phyloP scores from a whole-genome alignment of 164 flowering plant species.

The Magnolia officinalis region DNA sequence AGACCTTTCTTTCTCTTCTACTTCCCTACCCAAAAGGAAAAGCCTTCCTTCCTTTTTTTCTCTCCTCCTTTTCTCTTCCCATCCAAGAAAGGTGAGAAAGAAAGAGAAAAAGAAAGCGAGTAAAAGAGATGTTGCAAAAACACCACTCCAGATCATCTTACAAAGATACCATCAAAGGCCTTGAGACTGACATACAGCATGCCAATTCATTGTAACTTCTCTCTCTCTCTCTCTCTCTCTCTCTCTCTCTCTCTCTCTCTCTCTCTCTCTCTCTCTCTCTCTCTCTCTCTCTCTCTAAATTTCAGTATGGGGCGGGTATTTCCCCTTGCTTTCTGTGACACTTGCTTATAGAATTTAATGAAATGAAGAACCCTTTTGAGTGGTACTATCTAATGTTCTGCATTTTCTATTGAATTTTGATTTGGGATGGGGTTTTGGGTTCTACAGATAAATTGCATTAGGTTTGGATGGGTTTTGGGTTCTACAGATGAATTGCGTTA shows the following conservation, averaged over 20 bases:
- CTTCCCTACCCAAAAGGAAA: neutral
- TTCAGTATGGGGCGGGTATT: no score
- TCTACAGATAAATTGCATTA: neutral
- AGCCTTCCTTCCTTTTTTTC: neutral
- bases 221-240: neutral
- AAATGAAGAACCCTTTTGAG: neutral
- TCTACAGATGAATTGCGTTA: neutral
- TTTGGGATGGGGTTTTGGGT: neutral
- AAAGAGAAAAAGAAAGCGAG: neutral
- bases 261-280: constrained; percentile 2
- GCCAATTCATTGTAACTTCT: constrained; percentile 13
- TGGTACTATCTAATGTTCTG: neutral
- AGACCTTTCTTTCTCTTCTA: neutral
- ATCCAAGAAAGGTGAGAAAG: neutral
- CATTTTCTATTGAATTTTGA: neutral
- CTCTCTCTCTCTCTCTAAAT: neutral
- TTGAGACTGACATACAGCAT: constrained; percentile 16
- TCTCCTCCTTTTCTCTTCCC: neutral
- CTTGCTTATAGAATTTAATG: neutral
- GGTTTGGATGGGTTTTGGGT: neutral
- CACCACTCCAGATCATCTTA: constrained; percentile 5
- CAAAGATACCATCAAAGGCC: constrained; percentile 13
- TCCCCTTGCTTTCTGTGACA: no score
- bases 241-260: neutral
- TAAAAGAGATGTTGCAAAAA: constrained; percentile 7